Percentiles rank a stretch among this genome's conserved stretches.
Evolutionary conservation across 169 alveolate species (phyloP).

Genomic region (Eimeria mitis): DNA sequence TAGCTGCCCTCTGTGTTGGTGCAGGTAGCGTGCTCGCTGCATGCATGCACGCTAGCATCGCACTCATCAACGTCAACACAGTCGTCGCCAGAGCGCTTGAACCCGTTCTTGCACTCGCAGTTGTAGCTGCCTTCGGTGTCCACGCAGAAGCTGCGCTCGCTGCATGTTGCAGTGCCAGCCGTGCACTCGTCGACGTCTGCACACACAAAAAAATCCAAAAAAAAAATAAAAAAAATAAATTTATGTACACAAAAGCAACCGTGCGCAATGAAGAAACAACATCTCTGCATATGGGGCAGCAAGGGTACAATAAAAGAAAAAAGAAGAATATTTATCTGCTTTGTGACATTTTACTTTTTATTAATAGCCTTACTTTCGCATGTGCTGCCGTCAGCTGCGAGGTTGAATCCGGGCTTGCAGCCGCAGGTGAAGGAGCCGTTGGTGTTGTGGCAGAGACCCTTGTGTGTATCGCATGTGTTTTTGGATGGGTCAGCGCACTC

Average conservation of each 20-base stretch:
- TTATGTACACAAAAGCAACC: not conserved
- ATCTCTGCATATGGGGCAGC: too few relatives aligned
- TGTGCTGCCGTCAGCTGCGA: slow-evolving; percentile 51
- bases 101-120: slow-evolving; percentile 86
- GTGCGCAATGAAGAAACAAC: not conserved
- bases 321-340: not conserved
- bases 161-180: slow-evolving; percentile 31
- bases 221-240: not conserved
- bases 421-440: slow-evolving; percentile 85
- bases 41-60: slow-evolving; percentile 74
- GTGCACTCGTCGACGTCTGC: slow-evolving; percentile 79
- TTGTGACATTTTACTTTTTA: not conserved
- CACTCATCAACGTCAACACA: slow-evolving; percentile 87
- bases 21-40: slow-evolving; percentile 83
- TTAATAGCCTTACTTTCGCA: slow-evolving; percentile 55
- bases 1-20: slow-evolving; percentile 82
- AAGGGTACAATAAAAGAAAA: too few relatives aligned
- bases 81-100: not conserved
- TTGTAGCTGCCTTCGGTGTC: slow-evolving; percentile 83
- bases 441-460: slow-evolving; percentile 82
- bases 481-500: slow-evolving; percentile 81
- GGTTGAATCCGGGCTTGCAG: slow-evolving; percentile 83
- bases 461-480: slow-evolving; percentile 83
- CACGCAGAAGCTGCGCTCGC: slow-evolving; percentile 75
- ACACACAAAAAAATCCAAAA: not conserved